A percentile compares a stretch with the other conserved stretches of the same genome.
Conservation (phyloP, 2,329 filamentous ascomycete genomes). For the Alternaria brassicae region DNA sequence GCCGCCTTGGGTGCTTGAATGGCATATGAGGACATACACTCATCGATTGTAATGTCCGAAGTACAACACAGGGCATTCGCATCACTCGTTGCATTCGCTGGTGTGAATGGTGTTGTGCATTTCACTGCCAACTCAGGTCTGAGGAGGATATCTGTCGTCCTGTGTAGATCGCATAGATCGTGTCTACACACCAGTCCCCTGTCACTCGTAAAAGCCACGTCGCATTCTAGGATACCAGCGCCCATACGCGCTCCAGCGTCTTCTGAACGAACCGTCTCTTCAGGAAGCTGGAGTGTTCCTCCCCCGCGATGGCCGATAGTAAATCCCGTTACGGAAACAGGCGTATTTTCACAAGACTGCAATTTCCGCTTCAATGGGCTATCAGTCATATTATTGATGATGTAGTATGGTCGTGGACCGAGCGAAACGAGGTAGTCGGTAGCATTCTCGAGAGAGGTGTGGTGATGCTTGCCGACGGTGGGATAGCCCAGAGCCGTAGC, state of each 20-base stretch:
- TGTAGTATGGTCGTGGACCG: conserved; percentile 69
- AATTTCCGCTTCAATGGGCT: conserved; percentile 67
- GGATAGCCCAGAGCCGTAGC: conserved; percentile 19
- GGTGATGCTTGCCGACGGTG: conserved; percentile 18
- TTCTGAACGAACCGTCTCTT: conserved; percentile 67
- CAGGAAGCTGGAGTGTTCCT: conserved; percentile 66
- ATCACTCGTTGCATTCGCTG: conserved; percentile 50
- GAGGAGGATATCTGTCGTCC: conserved; percentile 71
- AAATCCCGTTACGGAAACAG: conserved; percentile 62
- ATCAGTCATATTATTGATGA: conserved; percentile 68
- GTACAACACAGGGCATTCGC: conserved; percentile 30
- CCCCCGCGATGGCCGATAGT: conserved; percentile 68
- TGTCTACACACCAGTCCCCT: conserved; percentile 72
- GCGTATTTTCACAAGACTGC: conserved; percentile 63
- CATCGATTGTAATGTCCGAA: conserved; percentile 27
- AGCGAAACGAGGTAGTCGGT: conserved; percentile 57
- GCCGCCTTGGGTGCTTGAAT: neutral
- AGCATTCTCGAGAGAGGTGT: neutral
- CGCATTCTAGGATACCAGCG: conserved; percentile 71
- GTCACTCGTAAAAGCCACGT: conserved; percentile 71
- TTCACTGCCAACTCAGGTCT: conserved; percentile 69
- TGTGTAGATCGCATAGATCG: conserved; percentile 71
- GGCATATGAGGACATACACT: conserved; percentile 8
- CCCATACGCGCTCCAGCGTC: conserved; percentile 72
- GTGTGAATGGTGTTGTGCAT: conserved; percentile 68